phyloP scores from a whole-genome alignment of 163 green algal species.

The Chlorella variabilis region DNA sequence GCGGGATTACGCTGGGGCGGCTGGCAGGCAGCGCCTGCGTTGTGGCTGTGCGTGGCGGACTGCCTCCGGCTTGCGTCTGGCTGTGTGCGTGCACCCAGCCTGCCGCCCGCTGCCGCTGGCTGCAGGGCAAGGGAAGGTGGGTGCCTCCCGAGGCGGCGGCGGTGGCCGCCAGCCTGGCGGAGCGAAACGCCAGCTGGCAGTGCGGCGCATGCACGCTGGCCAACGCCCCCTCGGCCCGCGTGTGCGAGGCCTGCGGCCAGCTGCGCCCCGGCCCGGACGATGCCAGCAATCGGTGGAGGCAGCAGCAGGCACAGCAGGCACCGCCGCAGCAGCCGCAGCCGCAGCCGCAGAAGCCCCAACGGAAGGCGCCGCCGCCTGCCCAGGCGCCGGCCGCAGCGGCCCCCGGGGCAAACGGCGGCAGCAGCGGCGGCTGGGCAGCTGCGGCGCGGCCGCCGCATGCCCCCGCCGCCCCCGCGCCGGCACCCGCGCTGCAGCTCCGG shows the following conservation, averaged over 20 bases:
- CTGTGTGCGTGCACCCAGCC: no score
- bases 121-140: slow-evolving; percentile 56
- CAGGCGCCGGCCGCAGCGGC: background rate
- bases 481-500: background rate
- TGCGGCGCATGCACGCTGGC: slow-evolving; percentile 69
- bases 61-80: no score
- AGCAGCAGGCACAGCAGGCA: slow-evolving; percentile 17
- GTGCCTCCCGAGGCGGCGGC: slow-evolving; percentile 75
- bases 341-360: background rate
- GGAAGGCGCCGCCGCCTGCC: background rate
- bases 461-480: background rate
- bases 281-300: slow-evolving; percentile 22
- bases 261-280: slow-evolving; percentile 2
- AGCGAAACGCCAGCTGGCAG: slow-evolving; percentile 60
- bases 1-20: no score
- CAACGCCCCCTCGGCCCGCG: slow-evolving; percentile 60
- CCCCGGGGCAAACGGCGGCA: background rate
- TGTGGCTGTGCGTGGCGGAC: no score
- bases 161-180: slow-evolving; percentile 60
- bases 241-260: slow-evolving; percentile 46
- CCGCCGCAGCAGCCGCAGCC: slow-evolving; percentile 13
- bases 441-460: background rate
- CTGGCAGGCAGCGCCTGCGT: no score
- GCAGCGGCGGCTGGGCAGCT: slow-evolving; percentile 13
- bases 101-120: background rate